These are phyloP conservation scores for Anisodus acutangulus DNA, from an alignment of 257 asterid species.

Conservation along the genomic window DNA sequence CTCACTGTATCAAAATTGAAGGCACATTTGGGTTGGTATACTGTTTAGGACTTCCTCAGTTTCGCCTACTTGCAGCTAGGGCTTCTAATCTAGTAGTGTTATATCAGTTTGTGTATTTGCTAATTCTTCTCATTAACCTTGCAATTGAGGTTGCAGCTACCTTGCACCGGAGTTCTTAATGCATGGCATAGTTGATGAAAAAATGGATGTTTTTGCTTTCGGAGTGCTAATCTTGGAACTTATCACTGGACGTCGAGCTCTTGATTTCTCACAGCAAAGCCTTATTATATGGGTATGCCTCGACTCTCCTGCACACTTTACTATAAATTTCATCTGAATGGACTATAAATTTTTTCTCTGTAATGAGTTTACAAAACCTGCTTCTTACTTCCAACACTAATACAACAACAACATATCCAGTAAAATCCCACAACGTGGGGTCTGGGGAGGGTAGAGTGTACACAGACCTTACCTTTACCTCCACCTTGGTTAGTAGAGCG, in stretches of 20 bases:
- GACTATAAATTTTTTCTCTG: neutral
- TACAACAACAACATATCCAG: no score
- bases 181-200: slow-evolving; percentile 89
- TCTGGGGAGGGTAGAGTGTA: no score
- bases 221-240: slow-evolving; percentile 85
- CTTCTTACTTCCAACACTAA: no score
- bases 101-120: neutral
- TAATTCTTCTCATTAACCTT: neutral
- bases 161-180: slow-evolving; percentile 87
- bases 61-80: neutral
- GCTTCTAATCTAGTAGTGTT: neutral
- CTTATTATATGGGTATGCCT: slow-evolving; percentile 84
- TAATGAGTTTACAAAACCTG: neutral
- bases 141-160: slow-evolving; percentile 45
- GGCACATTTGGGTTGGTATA: slow-evolving; percentile 52
- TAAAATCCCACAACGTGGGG: no score
- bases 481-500: no score
- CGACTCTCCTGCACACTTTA: neutral
- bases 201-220: slow-evolving; percentile 79
- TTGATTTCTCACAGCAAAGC: slow-evolving; percentile 89
- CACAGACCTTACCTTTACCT: no score
- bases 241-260: slow-evolving; percentile 81
- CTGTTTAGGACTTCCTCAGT: neutral
- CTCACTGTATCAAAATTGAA: slow-evolving; percentile 44
- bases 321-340: no score